Evolutionary conservation across 371 early-diverging fungal species (phyloP), one percentile per base, ranked within the genome.

Genomic region (Syncephalastrum sp.): DNA sequence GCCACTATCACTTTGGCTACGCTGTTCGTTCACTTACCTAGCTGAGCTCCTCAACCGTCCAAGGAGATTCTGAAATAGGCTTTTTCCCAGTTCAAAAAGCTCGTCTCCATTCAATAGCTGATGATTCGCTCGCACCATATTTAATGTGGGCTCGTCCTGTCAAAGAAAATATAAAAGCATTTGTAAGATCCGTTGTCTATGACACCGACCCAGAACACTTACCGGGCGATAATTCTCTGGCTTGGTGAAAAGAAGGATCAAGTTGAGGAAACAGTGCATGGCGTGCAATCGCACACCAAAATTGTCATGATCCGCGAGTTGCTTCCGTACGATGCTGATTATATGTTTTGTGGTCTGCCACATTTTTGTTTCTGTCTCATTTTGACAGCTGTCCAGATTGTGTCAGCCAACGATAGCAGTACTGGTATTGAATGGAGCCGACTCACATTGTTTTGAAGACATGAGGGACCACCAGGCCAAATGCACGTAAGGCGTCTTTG

Each of bases 241-340:
- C 46, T 58, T 72, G 25, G 82, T 70, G 25, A 72, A 58, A n/a
- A 79, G 42, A 1, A 72, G 46, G 10, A 75, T 58, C 29, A 79
- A 47, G 2, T 68, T 63, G 54, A 76, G 80, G n/a, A 82, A 24
- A 53, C 73, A 77, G 51, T 82, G 79, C 42, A 77, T 53, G 10
- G 75, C 70, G 47, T 63, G 52, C 15, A 76, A 68, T 21, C 65
- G 56, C 8, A 82, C 61, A 49, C 82, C 79, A 43, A 75, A 54
- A 38, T 75, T 75, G 5, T 25, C 45, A 66, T 74, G 69, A 3
- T 59, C n/a, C 3, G 66, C 53, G 4, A 75, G 56, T 13, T 53
- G 44, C 5, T 54, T 56, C 14, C 64, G 61, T 1, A 76, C 59
- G 3, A 57, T 52, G 14, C 57, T 43, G 23, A 74, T 68, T 23